Evolutionary conservation across 805 yeast genomes (phyloP), one percentile per base, ranked within the genome.

Genomic region (Candida ascalaphidarum): DNA sequence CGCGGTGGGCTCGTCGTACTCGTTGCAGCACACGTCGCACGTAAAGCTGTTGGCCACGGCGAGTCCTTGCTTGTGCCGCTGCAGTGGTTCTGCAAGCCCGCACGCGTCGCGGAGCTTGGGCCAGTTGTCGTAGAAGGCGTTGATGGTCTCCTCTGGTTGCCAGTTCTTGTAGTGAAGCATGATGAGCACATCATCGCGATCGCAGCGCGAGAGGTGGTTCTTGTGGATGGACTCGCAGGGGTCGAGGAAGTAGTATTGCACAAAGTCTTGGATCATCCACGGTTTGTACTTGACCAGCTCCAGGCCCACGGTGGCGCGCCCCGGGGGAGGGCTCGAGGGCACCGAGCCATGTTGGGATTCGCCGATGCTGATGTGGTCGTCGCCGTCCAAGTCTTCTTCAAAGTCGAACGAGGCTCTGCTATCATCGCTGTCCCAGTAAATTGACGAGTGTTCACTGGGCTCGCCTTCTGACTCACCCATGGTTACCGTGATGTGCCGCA

Each of bases 11-110:
- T 46, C 44, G n/a, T n/a, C n/a, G 16, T 58, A 60, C 1, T 68
- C 69, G 14, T 78, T 80, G 48, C 84, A 82, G 52, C 96, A 88
- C n/a, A 88, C 76, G 11, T 52, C 42, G 48, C 96, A 85, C 16
- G 48, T 35, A 37, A 63, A 71, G 26, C 41, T 30, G 8, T 9
- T 2, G 14, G 29, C n/a, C 17, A 18, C 24, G n/a, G 31, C 29
- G 15, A 50, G 33, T 7, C 21, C 29, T 24, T 40, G n/a, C 25
- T 27, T 4, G 17, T 16, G 16, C 16, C 9, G n/a, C n/a, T n/a
- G n/a, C n/a, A 18, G 7, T 10, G 17, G 4, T 13, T 25, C 18
- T 3, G 41, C 34, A 10, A 60, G 30, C 2, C 67, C 68, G 30
- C 58, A 43, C 1, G 36, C 39, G n/a, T 35, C 32, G 12, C 44